A percentile compares a stretch with the other conserved stretches of the same genome.
phyloP scores from a whole-genome alignment of 495 filamentous ascomycete genomes.

The Hypoxylon fuscum region DNA sequence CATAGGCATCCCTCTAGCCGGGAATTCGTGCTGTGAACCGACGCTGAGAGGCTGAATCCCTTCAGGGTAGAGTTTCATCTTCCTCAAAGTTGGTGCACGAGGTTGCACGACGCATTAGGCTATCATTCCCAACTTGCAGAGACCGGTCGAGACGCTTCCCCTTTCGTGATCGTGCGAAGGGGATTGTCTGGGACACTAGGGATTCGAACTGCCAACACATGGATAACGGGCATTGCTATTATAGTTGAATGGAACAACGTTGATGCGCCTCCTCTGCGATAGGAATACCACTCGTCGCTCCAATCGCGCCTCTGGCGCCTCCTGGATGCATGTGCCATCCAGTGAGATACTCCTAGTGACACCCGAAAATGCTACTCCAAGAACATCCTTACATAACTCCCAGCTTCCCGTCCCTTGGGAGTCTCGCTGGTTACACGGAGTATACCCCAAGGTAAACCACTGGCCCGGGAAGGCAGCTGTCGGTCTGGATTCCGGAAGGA shows the following conservation, averaged over 20 bases:
- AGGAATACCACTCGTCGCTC: constrained; percentile 1
- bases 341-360: constrained; percentile 4
- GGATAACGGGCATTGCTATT: constrained; percentile 11
- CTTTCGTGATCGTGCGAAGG: constrained; percentile 2
- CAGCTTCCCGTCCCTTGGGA: constrained; percentile 10
- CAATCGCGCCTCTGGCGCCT: background rate
- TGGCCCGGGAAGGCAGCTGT: constrained; percentile 7
- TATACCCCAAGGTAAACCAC: constrained; percentile 11
- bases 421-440: constrained; percentile 17
- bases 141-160: constrained; percentile 22
- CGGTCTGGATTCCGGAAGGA: constrained; percentile 1
- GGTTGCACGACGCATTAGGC: constrained; percentile 16
- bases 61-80: constrained; percentile 15
- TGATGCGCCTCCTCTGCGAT: constrained; percentile 13
- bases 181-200: constrained; percentile 13
- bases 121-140: constrained; percentile 1
- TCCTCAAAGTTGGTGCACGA: constrained; percentile 1
- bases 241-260: constrained; percentile 11
- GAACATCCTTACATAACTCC: constrained; percentile 2
- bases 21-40: background rate
- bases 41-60: background rate
- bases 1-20: background rate
- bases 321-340: constrained; percentile 7
- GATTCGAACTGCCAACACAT: constrained; percentile 14
- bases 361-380: constrained; percentile 5